Conservation (phyloP, 768 basidiomycete genomes). For the Lactarius hengduanensis region DNA sequence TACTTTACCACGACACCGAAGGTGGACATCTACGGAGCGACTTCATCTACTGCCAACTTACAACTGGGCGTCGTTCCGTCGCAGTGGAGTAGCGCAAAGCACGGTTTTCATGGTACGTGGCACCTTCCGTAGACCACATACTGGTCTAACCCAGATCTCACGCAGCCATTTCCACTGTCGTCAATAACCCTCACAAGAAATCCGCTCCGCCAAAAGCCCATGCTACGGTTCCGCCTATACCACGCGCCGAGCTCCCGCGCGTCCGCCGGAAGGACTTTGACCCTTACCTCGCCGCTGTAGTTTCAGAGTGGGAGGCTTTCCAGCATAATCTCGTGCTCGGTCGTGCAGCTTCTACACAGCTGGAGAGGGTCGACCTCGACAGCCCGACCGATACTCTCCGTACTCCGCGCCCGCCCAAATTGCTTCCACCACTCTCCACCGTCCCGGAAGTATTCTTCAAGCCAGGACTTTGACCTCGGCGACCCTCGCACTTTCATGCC, state of each 20-base stretch:
- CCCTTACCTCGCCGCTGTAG: slow-evolving; percentile 68
- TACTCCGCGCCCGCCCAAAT: slow-evolving; percentile 37
- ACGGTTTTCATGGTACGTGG: slow-evolving; percentile 83
- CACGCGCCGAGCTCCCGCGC: slow-evolving; percentile 73
- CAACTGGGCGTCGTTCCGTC: slow-evolving; percentile 50
- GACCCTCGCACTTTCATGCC: slow-evolving; percentile 72
- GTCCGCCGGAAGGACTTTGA: slow-evolving; percentile 84
- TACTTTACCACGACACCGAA: slow-evolving; percentile 47
- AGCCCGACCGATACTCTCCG: slow-evolving; percentile 30
- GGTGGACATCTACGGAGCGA: slow-evolving; percentile 46
- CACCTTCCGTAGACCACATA: not conserved
- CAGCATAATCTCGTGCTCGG: slow-evolving; percentile 43
- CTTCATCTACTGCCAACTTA: slow-evolving; percentile 47
- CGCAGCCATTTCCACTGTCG: slow-evolving; percentile 88
- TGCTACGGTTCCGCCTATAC: slow-evolving; percentile 68
- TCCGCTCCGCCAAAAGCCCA: slow-evolving; percentile 88
- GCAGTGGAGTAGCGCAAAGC: slow-evolving; percentile 78
- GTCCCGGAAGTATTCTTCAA: slow-evolving; percentile 85
- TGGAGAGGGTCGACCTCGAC: slow-evolving; percentile 28
- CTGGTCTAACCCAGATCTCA: not conserved
- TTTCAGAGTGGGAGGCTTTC: slow-evolving; percentile 77
- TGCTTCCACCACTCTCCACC: slow-evolving; percentile 65
- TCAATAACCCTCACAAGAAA: slow-evolving; percentile 84
- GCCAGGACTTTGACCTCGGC: slow-evolving; percentile 70
- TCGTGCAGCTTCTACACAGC: slow-evolving; percentile 36